A percentile compares a stretch with the other conserved stretches of the same genome.
Evolutionary conservation across 1,139 yeast species (phyloP).

Genomic region (Suhomyces coccinellae): DNA sequence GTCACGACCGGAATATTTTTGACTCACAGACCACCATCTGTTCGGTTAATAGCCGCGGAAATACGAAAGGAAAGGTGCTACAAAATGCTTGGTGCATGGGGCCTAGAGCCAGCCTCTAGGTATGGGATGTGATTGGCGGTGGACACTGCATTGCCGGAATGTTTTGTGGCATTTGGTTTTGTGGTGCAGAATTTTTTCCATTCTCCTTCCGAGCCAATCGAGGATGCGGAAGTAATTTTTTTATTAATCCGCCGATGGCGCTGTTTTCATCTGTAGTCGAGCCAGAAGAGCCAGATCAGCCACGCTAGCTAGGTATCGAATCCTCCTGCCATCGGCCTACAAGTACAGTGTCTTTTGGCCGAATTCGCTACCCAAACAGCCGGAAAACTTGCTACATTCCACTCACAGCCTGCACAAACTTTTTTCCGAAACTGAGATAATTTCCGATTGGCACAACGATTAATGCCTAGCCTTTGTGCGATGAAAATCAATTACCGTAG

Average conservation of each 20-base stretch:
- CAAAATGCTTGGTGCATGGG: not conserved
- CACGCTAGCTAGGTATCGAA: too few species aligned
- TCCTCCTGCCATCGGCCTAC: too few species aligned
- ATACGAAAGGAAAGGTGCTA: not conserved
- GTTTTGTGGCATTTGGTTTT: not conserved
- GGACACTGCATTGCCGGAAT: not conserved
- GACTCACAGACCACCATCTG: not conserved
- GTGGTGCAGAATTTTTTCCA: not conserved
- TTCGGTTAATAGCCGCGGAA: constrained; percentile 1
- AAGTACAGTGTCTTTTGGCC: too few species aligned
- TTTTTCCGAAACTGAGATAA: too few species aligned
- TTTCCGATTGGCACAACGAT: too few species aligned
- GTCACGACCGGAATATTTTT: constrained; percentile 1
- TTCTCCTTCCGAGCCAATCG: not conserved
- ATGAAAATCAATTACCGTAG: too few species aligned
- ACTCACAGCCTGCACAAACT: too few species aligned
- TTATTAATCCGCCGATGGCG: constrained; percentile 1
- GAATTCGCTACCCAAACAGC: too few species aligned
- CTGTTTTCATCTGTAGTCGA: not conserved
- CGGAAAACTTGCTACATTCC: not conserved
- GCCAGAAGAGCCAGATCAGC: too few species aligned
- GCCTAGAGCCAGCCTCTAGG: not conserved
- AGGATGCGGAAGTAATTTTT: not conserved
- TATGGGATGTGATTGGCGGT: not conserved
- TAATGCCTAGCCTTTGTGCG: too few species aligned